These are phyloP conservation scores for Phlegmacium glaucopus DNA, from an alignment of 768 basidiomycete species.

Conservation along the genomic window DNA sequence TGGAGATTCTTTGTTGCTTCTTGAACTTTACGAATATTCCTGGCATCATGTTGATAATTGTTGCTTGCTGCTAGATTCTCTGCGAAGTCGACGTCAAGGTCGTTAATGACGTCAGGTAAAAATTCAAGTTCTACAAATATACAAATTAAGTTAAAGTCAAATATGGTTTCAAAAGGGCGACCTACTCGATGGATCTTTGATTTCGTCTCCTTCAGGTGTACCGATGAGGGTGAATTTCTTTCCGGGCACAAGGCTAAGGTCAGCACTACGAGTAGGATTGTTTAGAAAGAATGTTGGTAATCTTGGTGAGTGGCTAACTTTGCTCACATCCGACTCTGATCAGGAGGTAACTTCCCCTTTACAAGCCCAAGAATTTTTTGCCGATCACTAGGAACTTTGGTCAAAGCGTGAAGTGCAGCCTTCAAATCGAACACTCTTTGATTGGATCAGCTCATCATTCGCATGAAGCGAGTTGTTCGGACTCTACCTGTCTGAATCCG, in stretches of 20 bases:
- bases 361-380: conserved; percentile 88
- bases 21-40: conserved; percentile 79
- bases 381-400: conserved; percentile 76
- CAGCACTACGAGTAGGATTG: conserved; percentile 36
- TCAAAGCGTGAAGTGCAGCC: conserved; percentile 58
- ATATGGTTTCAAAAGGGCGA: conserved; percentile 1
- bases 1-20: conserved; percentile 66
- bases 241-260: conserved; percentile 52
- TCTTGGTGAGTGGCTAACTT: conserved; percentile 16
- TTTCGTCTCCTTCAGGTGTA: conserved; percentile 81
- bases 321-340: conserved; percentile 63
- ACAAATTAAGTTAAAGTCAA: conserved; percentile 5
- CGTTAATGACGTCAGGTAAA: conserved; percentile 72
- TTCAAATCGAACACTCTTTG: conserved; percentile 83
- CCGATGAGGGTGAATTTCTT: conserved; percentile 86
- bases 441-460: conserved; percentile 1
- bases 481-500: conserved; percentile 71
- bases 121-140: conserved; percentile 49
- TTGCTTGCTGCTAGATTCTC: conserved; percentile 53
- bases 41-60: conserved; percentile 68
- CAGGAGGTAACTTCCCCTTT: conserved; percentile 78
- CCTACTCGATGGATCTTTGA: conserved; percentile 73
- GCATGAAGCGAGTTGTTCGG: neutral
- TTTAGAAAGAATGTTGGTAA: conserved; percentile 3
- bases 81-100: conserved; percentile 79